Evolutionary conservation across 106 monocot genomes (phyloP), one percentile per base, ranked within the genome.

Genomic region (Allium cepa): DNA sequence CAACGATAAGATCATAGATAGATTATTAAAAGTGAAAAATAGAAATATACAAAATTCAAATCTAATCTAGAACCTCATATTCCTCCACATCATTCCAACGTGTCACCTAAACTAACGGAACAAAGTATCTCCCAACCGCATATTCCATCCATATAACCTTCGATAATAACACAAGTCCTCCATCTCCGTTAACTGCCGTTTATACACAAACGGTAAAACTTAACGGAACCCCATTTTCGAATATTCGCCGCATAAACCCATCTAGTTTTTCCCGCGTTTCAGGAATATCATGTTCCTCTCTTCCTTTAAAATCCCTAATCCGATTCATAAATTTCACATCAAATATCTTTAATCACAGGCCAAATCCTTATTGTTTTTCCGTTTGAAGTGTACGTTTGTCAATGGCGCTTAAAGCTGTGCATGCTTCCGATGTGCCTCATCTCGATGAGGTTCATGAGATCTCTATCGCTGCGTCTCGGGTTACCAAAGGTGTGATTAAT

Each of bases 361-460:
- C 1, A 60, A 60, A 26, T 4, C 60, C 17, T 60, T 26, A 16
- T 60, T 60, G 22, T 5, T 60, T 28, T 28, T 4, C 7, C 22
- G 28, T 60, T 17, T 46, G 7, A 26, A 14, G 10, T 2, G 12
- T 13, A 48, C 17, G n/a, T 47, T 36, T 15, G 49, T 47, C 46
- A 59, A 77, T 77, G 77, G 71, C 77, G 57, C 59, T 77, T 16
- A 77, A 82, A 70, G 82, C 86, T 14, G 86, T 82, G 16, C 79
- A 82, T 63, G 79, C 79, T 22, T 76, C 86, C 63, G 79, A 86
- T 27, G 73, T 86, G 50, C 85, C 81, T 46, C 72, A 15, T 47
- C 73, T 86, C 68, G 85, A 82, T 67, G 75, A 75, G 28, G 66
- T 82, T 49, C 78, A 76, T 7, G 77, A 82, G 56, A 57, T 57